These are phyloP conservation scores for Circinella umbellata DNA, from an alignment of 371 early-diverging fungal genomes.

Conservation along the genomic window DNA sequence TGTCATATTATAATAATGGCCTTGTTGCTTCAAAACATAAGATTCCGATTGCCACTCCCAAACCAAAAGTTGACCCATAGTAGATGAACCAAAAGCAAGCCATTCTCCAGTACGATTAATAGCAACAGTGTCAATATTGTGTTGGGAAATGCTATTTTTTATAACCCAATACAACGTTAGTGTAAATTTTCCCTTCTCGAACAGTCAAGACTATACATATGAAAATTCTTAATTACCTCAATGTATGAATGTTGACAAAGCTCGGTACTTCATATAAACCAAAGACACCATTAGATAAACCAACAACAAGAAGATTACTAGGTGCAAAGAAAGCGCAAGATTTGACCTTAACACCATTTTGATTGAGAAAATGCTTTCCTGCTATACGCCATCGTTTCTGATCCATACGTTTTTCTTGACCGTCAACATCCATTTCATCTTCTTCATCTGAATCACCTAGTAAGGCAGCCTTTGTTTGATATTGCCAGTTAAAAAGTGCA, in stretches of 20 bases:
- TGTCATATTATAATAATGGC: conserved; percentile 94
- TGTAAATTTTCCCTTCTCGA: not conserved
- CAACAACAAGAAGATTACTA: conserved; percentile 84
- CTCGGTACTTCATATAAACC: conserved; percentile 96
- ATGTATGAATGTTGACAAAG: conserved; percentile 84
- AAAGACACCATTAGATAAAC: conserved; percentile 93
- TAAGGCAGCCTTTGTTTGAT: conserved; percentile 42
- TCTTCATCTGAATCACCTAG: conserved; percentile 46
- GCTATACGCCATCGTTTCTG: conserved; percentile 66
- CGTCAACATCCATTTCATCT: conserved; percentile 56
- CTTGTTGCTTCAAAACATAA: conserved; percentile 97
- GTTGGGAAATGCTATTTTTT: conserved; percentile 84
- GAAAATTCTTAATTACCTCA: conserved; percentile 60
- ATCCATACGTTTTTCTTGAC: conserved; percentile 51
- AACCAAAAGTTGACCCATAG: conserved; percentile 94
- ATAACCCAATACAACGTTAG: not conserved
- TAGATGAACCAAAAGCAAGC: conserved; percentile 94
- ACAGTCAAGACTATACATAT: not conserved
- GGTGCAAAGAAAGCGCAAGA: conserved; percentile 81
- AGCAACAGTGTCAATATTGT: conserved; percentile 86
- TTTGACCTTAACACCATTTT: conserved; percentile 74
- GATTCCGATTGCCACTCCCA: conserved; percentile 99
- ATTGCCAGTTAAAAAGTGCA: conserved; percentile 85
- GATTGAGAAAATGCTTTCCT: conserved; percentile 74
- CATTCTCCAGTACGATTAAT: conserved; percentile 95